Base-by-base conservation (phyloP, 257 asterid species). In the Fraxinus cuspidata region DNA sequence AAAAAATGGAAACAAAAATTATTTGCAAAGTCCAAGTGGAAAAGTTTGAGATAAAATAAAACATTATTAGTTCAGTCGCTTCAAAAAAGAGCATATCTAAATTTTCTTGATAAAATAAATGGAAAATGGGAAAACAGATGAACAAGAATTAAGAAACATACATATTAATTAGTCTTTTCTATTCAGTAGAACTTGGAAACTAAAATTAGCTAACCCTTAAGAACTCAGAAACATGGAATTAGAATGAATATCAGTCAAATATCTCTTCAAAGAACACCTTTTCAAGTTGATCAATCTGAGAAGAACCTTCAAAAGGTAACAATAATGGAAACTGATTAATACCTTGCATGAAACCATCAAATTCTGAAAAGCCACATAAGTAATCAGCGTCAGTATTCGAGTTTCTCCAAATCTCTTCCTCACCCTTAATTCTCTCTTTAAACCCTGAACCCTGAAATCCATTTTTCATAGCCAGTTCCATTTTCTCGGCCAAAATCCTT, bases 331-430 rank as follows among this genome's bases (percentile, higher is more conserved):
- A 83, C 68, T 83, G 84, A 60, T 84, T 82, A 27, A 89, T 64
- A 38, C 90, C 93, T 19, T 86, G 90, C 91, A 89, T 77, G 78
- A 90, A 88, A 0, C 89, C 94, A 71, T 86, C 92, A 70, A 83
- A 81, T 44, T 92, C 95, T 21, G 82, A 76, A 79, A 91, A 89
- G 27, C 88, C 90, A 51, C 96, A 89, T 83, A 91, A 84, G 63
- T 87, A 92, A 0, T 93, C 93, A 29, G 86, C 96, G 0, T 91
- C 94, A 0, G 91, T 83, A 77, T 89, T 83, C 7, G 91, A 91
- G 71, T 76, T 77, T 0, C 84, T 82, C 94, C 96, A 87, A 12
- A 89, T 90, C 63, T 94, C 96, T 38, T 94, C 97, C 76, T 92
- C 98, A 3, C 84, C 98, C 23, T 90, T 91, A 1, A 88, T 81